Evolutionary conservation across 805 yeast species (phyloP), one percentile per base, ranked within the genome.

Genomic region (Wickerhamiella domercqiae): DNA sequence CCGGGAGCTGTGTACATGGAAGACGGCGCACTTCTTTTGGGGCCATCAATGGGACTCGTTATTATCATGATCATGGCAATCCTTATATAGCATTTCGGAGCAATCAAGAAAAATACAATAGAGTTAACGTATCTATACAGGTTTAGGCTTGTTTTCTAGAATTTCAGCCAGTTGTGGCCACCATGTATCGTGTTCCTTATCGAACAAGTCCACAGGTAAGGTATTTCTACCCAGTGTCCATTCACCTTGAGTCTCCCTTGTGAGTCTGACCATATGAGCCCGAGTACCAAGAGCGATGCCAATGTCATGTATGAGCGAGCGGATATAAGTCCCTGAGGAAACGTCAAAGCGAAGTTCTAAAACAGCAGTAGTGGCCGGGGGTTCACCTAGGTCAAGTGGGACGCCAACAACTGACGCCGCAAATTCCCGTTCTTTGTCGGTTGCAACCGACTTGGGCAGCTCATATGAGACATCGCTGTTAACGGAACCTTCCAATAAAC

Each of bases 301-400:
- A 32, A 81, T 64, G 51, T 90, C 99, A 57, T 93, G 82, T 35
- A 90, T 67, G 38, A 90, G 61, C 2, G 95, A 78, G 47, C 99
- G 68, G 35, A 90, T 84, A 51, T 90, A 90, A 0, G 97, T 90
- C 1, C 99, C 99, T 0, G 96, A 83, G 1, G 94, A 78, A 1
- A 87, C 98, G 25, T 71, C 68, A 3, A 93, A 71, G 13, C 67
- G 69, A 47, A 90, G 71, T 48, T 78, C 86, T 19, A 87, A 49
- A 35, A 78, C 48, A 1, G 61, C 61, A 7, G 51, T 51, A 17
- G 34, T 25, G n/a, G 40, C 13, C 19, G 35, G 38, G 4, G 31
- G 39, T 3, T 18, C 20, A 14, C 29, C 37, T 3, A 34, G 30
- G 17, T 31, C 29, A 3, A 19, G 34, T 6, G 39, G 32, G 3